A percentile compares a stretch with the other conserved stretches of the same genome.
These are phyloP conservation scores for Rutstroemia sp. DNA, from an alignment of 2,329 filamentous ascomycete genomes.

Conservation along the genomic window DNA sequence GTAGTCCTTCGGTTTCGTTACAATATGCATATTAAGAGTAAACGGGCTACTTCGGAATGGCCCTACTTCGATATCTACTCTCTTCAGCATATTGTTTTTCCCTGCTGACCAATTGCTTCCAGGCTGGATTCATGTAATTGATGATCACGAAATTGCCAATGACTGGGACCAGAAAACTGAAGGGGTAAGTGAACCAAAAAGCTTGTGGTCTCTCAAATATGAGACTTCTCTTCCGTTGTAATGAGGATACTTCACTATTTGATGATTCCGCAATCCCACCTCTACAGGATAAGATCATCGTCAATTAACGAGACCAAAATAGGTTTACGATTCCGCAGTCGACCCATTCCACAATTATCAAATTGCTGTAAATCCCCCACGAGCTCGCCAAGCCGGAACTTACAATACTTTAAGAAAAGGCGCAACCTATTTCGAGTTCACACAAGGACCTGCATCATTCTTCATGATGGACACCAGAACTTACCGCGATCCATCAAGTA, in stretches of 20 bases:
- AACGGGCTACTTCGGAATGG: no score
- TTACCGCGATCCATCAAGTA: constrained; percentile 65
- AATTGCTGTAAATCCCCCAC: constrained; percentile 72
- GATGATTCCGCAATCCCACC: background rate
- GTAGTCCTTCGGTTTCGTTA: background rate
- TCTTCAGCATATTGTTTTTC: background rate
- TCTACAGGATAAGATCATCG: no score
- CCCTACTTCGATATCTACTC: background rate
- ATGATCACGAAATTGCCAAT: constrained; percentile 94
- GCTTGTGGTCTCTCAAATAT: background rate
- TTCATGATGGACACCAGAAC: constrained; percentile 91
- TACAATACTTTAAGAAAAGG: constrained; percentile 36
- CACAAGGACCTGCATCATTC: constrained; percentile 83
- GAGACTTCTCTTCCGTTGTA: background rate
- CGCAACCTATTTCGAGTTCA: constrained; percentile 83
- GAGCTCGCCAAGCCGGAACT: constrained; percentile 43
- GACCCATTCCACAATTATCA: constrained; percentile 80
- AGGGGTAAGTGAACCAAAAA: constrained; percentile 43
- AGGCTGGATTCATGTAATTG: constrained; percentile 85
- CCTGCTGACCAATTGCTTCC: background rate
- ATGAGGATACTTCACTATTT: background rate
- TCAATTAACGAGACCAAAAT: background rate
- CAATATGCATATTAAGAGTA: background rate
- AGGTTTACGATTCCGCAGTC: constrained; percentile 31
- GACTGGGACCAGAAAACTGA: constrained; percentile 83